Conservation (phyloP, 371 early-diverging fungal genomes). For the Apophysomyces elegans region DNA sequence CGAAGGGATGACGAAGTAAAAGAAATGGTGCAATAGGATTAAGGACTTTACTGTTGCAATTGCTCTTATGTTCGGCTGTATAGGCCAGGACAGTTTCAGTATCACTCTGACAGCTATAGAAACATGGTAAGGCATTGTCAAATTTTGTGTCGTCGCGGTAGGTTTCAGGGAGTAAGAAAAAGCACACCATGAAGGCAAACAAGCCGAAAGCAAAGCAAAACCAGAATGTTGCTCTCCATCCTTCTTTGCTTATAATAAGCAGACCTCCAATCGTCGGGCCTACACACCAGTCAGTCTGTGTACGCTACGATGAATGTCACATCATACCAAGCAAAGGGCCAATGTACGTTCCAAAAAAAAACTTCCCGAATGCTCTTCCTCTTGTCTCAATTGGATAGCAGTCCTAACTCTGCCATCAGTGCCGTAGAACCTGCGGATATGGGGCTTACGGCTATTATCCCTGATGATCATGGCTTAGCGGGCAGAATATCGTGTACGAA, state of each 20-base stretch:
- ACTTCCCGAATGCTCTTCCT: conserved; percentile 46
- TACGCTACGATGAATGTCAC: conserved; percentile 30
- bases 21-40: conserved; percentile 36
- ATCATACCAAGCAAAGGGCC: conserved; percentile 48
- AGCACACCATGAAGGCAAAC: conserved; percentile 42
- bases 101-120: background rate
- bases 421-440: background rate
- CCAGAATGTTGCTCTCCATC: conserved; percentile 71
- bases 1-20: conserved; percentile 52
- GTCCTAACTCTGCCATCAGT: conserved; percentile 17
- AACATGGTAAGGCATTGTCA: conserved; percentile 10
- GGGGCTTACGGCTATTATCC: background rate
- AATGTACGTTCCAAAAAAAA: conserved; percentile 57
- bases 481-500: background rate
- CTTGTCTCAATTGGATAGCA: conserved; percentile 34
- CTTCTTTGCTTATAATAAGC: conserved; percentile 33
- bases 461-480: background rate
- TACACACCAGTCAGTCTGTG: conserved; percentile 34
- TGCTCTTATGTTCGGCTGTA: background rate
- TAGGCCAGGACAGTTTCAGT: too few species aligned
- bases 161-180: conserved; percentile 68
- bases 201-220: conserved; percentile 60
- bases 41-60: conserved; percentile 1
- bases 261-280: conserved; percentile 39
- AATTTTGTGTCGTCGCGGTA: conserved; percentile 45